Evolutionary conservation across 441 rosid genomes (phyloP), one percentile per base, ranked within the genome.

Genomic region (Bruguiera hainesii): DNA sequence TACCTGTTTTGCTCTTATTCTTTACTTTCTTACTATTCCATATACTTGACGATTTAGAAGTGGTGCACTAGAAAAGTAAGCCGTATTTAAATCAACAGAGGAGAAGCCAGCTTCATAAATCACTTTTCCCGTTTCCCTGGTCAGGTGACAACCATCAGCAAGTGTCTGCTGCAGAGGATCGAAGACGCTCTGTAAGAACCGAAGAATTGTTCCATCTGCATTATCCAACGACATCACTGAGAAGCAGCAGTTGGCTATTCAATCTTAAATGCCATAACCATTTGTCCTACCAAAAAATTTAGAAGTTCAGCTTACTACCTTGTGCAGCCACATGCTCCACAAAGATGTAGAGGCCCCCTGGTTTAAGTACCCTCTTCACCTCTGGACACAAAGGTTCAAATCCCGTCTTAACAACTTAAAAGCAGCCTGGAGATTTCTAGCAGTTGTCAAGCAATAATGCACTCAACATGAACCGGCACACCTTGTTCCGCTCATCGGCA

Each of bases 261-360:
- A 42, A 42, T 7, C 13, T 31, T 49, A 60, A 67, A 30, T 59
- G 73, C 63, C 16, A 56, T 25, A 29, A 29, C 48, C 15, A 4
- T 13, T 35, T 46, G 4, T 62, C 7, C 39, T 50, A 20, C 57
- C 20, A 35, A 35, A 50, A 46, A 37, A 4, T 25, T 46, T 46
- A 9, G 31, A 31, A 52, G 1, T 46, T 61, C 3, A 56, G 71
- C 21, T 33, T 50, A 0, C 30, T 78, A 90, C 98, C 98, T 84
- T 88, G 70, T 3, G 98, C 98, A 52, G 97, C 94, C 65, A 89
- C 91, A 73, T 95, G 98, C 78, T 95, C 99, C 64, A 91, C 84
- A 65, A 95, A 91, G 49, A 91, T 7, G 76, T 85, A 95, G 60
- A 72, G 52, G 69, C 96, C 98, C 20, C 91, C 91, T 1, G 96